These are phyloP conservation scores for Coemansia sp. DNA, from an alignment of 192 early-diverging fungal genomes.

Conservation along the genomic window DNA sequence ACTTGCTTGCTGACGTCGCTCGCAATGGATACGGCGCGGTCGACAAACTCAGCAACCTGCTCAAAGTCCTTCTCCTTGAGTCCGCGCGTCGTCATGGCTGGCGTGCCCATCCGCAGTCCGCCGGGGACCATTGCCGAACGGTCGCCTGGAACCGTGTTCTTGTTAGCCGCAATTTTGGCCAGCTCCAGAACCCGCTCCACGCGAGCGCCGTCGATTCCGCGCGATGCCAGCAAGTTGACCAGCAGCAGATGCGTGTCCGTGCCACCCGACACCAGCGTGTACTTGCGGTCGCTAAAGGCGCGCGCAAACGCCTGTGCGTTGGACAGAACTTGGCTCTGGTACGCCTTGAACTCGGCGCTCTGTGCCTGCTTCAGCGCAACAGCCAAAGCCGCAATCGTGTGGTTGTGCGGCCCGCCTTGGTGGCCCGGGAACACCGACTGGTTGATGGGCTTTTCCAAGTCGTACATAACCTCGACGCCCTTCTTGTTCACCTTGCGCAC, in stretches of 20 bases:
- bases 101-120: constrained; percentile 92
- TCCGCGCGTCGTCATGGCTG: constrained; percentile 97
- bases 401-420: constrained; percentile 99
- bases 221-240: constrained; percentile 73
- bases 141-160: constrained; percentile 99
- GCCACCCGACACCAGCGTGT: constrained; percentile 86
- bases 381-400: constrained; percentile 94
- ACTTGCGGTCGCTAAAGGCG: constrained; percentile 68
- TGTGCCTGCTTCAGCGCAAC: constrained; percentile 94
- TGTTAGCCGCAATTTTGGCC: constrained; percentile 97
- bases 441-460: constrained; percentile 95
- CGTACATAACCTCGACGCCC: constrained; percentile 82
- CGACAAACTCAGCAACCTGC: constrained; percentile 83
- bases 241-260: constrained; percentile 96
- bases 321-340: constrained; percentile 86
- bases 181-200: constrained; percentile 95
- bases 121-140: constrained; percentile 90
- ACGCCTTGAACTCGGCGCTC: constrained; percentile 80
- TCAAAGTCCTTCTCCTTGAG: constrained; percentile 85
- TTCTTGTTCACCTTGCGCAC: constrained; percentile 87
- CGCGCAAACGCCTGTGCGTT: constrained; percentile 90
- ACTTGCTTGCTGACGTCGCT: constrained; percentile 67
- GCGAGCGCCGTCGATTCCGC: constrained; percentile 91
- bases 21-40: constrained; percentile 82
- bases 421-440: constrained; percentile 97